Conservation (phyloP, 768 basidiomycete species). For the Mycena rosella region DNA sequence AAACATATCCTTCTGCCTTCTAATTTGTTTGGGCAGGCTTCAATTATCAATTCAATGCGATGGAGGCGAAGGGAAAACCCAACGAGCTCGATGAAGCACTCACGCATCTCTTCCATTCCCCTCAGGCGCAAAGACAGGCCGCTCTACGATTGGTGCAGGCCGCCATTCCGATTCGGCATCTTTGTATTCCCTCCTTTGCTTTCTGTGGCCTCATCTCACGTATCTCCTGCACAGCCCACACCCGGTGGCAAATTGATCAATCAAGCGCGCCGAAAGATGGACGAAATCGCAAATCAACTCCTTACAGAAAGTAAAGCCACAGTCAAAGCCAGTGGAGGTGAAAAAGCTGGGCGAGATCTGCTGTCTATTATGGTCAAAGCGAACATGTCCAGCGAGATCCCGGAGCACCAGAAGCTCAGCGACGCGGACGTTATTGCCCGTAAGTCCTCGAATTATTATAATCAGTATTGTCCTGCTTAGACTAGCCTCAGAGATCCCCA, state of each 20-base stretch:
- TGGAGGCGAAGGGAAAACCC: neutral
- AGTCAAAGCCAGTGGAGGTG: constrained; percentile 39
- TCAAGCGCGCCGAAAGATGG: neutral
- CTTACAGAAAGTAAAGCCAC: constrained; percentile 54
- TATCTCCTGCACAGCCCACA: neutral
- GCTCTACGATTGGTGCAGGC: neutral
- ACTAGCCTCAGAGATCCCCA: neutral
- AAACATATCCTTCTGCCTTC: neutral
- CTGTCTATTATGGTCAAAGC: constrained; percentile 63
- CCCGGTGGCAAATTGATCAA: neutral
- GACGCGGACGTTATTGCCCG: constrained; percentile 52
- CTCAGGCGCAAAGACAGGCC: neutral
- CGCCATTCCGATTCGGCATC: neutral
- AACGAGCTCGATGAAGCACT: neutral
- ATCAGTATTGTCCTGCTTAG: neutral
- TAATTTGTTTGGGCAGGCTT: neutral
- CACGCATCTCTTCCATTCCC: constrained; percentile 5
- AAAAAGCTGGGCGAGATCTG: constrained; percentile 49
- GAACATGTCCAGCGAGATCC: constrained; percentile 63
- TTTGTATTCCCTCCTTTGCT: neutral
- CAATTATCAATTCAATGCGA: constrained; percentile 10
- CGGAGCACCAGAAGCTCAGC: constrained; percentile 55
- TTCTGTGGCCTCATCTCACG: neutral
- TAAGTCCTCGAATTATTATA: neutral
- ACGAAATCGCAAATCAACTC: constrained; percentile 28